Evolutionary conservation across 805 yeast genomes (phyloP).

Genomic region (Barnettozyma sucrosica): DNA sequence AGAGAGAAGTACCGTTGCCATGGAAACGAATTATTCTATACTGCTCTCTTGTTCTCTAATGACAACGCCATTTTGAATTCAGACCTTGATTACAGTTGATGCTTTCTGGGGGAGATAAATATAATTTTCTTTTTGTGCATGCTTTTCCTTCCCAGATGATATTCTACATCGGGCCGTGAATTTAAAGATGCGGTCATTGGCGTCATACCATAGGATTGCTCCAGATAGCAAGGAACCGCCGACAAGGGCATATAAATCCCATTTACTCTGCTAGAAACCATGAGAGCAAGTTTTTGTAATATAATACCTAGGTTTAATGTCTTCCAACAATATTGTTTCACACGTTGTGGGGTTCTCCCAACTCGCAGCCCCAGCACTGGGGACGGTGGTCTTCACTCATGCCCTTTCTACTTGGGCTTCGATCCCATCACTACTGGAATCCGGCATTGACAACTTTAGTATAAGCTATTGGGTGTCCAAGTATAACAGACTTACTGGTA

Average conservation of each 20-base stretch:
- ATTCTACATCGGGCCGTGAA: too few species aligned
- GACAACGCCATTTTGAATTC: background rate
- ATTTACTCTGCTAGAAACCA: background rate
- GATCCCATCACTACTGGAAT: slow-evolving; percentile 14
- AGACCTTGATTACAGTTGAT: too few species aligned
- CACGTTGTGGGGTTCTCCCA: slow-evolving; percentile 14
- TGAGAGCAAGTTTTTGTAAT: too few species aligned
- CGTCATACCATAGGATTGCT: background rate
- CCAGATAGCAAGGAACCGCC: background rate
- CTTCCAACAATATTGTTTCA: slow-evolving; percentile 2
- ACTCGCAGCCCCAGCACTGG: slow-evolving; percentile 16
- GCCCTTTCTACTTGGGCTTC: slow-evolving; percentile 15
- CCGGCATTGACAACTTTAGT: slow-evolving; percentile 11
- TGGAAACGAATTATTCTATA: background rate
- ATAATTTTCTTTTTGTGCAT: background rate
- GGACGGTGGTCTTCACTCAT: slow-evolving; percentile 13
- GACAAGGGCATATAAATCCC: background rate
- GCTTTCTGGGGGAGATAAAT: too few species aligned
- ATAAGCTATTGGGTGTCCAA: slow-evolving; percentile 15
- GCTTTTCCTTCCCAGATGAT: too few species aligned
- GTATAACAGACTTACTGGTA: slow-evolving; percentile 9
- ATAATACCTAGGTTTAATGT: background rate
- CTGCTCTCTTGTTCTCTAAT: too few species aligned
- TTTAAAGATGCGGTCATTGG: background rate
- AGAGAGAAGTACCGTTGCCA: background rate